Evolutionary conservation across 2,329 filamentous ascomycete species (phyloP).

Genomic region (Trichoderma sp.): DNA sequence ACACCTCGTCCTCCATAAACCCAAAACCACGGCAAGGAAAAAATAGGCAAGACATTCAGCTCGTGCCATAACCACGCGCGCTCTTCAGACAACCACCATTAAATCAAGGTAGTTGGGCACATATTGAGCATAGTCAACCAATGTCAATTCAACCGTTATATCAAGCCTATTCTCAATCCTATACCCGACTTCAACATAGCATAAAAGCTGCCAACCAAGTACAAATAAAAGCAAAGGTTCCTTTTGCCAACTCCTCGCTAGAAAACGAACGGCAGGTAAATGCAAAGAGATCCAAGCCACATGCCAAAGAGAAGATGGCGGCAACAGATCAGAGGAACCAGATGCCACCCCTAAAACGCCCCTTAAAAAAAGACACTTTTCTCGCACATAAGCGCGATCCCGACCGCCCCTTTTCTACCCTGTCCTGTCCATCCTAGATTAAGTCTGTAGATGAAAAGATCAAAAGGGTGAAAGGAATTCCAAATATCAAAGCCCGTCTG

Average conservation of each 20-base stretch:
- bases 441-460: not conserved
- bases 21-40: not conserved
- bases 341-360: not conserved
- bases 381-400: conserved; percentile 5
- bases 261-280: conserved; percentile 8
- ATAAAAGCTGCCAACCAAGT: not conserved
- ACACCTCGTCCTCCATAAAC: not conserved
- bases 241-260: conserved; percentile 33
- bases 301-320: conserved; percentile 9
- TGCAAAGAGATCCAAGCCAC: not conserved
- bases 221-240: not conserved
- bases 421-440: not conserved
- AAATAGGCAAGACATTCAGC: not conserved
- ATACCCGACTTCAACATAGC: not conserved
- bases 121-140: not conserved
- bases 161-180: not conserved
- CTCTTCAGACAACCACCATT: not conserved
- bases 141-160: conserved; percentile 8
- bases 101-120: not conserved
- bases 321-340: not conserved
- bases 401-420: not conserved
- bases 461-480: conserved; percentile 4
- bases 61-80: not conserved
- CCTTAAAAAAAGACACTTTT: not conserved
- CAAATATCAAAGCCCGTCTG: not conserved